These are phyloP conservation scores for Cyclostephanos invisitatus DNA, from an alignment of 108 stramenopile species.

Conservation along the genomic window DNA sequence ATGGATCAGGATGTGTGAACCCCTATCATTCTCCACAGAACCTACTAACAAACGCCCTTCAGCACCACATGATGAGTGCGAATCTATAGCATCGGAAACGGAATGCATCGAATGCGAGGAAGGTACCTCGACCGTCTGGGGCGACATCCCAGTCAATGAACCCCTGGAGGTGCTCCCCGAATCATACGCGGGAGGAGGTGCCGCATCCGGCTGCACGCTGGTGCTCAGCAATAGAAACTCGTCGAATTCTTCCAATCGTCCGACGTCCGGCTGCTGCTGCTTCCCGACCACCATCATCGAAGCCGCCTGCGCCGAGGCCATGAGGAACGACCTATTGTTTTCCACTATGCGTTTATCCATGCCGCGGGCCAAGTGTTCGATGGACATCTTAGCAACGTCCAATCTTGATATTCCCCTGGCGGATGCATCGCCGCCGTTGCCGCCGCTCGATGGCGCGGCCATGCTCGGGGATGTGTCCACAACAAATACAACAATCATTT, in stretches of 20 bases:
- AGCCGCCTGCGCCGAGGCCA: constrained; percentile 43
- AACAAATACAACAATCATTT: constrained; percentile 82
- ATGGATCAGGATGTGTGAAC: not conserved
- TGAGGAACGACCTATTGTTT: constrained; percentile 53
- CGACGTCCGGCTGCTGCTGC: constrained; percentile 42
- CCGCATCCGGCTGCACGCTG: constrained; percentile 58
- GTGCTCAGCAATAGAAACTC: constrained; percentile 66
- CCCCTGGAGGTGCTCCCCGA: not conserved
- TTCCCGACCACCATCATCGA: constrained; percentile 18
- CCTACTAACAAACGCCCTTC: constrained; percentile 77
- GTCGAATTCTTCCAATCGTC: constrained; percentile 60
- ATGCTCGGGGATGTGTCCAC: constrained; percentile 82
- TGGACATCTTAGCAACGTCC: constrained; percentile 82
- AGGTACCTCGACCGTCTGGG: not conserved
- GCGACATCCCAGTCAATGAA: not conserved
- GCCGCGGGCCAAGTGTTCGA: constrained; percentile 62
- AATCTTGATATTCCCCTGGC: constrained; percentile 57
- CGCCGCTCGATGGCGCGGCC: constrained; percentile 42
- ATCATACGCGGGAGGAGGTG: constrained; percentile 23
- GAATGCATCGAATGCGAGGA: constrained; percentile 8
- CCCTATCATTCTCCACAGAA: constrained; percentile 40
- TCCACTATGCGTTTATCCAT: constrained; percentile 63
- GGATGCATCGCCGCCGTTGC: constrained; percentile 15
- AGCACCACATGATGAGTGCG: constrained; percentile 64
- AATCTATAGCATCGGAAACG: constrained; percentile 17